Conservation (phyloP, 192 early-diverging fungal genomes). For the Coemansia sp. region DNA sequence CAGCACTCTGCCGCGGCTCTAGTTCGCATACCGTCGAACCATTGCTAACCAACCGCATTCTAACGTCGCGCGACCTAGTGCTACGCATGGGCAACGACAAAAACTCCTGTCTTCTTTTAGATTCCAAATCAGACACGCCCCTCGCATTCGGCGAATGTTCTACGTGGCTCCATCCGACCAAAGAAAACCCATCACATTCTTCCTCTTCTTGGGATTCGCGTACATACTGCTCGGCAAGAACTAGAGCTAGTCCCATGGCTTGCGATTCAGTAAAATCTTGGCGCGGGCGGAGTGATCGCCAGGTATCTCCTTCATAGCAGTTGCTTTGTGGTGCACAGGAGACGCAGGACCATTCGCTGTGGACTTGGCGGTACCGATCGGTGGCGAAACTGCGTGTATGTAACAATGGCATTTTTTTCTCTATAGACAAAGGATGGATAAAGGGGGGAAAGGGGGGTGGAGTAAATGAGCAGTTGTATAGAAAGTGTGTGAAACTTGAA, state of each 20-base stretch:
- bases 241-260: slow-evolving; percentile 25
- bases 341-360: slow-evolving; percentile 16
- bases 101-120: slow-evolving; percentile 3
- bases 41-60: slow-evolving; percentile 22
- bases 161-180: slow-evolving; percentile 5
- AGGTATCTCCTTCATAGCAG: slow-evolving; percentile 13
- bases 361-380: slow-evolving; percentile 6
- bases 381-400: background rate
- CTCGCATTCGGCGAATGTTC: background rate
- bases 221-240: slow-evolving; percentile 38
- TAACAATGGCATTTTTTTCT: background rate
- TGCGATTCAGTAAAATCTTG: slow-evolving; percentile 26
- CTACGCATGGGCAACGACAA: slow-evolving; percentile 23
- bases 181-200: slow-evolving; percentile 1
- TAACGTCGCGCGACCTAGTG: slow-evolving; percentile 14
- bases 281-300: background rate
- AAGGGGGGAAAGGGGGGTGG: background rate
- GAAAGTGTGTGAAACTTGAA: background rate
- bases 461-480: background rate
- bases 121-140: background rate
- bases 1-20: background rate
- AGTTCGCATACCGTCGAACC: slow-evolving; percentile 20
- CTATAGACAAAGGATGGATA: background rate
- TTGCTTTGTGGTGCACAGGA: slow-evolving; percentile 14
- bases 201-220: slow-evolving; percentile 7